Evolutionary conservation across 345 rosid genomes (phyloP).

Genomic region (Raphanus sativus): DNA sequence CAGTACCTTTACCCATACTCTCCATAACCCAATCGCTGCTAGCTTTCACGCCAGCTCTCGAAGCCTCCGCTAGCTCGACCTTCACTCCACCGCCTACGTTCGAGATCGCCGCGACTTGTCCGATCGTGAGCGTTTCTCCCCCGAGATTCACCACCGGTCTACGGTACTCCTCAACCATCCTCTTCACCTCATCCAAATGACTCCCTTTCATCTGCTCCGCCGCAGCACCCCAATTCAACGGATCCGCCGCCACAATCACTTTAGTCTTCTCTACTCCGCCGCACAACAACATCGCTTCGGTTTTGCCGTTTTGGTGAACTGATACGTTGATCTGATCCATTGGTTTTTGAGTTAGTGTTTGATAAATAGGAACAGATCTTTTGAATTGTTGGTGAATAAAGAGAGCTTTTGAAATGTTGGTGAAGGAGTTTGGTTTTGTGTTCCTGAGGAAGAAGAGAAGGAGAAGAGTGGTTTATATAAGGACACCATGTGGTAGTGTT

Average conservation of each 20-base stretch:
- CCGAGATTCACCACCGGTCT: slow-evolving; percentile 61
- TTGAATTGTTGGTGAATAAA: slow-evolving; percentile 5
- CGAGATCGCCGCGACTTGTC: slow-evolving; percentile 69
- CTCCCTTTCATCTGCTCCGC: slow-evolving; percentile 79
- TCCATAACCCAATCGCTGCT: slow-evolving; percentile 84
- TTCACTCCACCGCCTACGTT: slow-evolving; percentile 27
- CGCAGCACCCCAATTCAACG: slow-evolving; percentile 64
- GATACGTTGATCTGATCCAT: slow-evolving; percentile 33
- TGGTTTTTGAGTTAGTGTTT: not conserved
- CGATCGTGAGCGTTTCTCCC: slow-evolving; percentile 74
- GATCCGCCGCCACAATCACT: slow-evolving; percentile 42
- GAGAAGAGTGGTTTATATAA: slow-evolving; percentile 28
- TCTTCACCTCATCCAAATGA: slow-evolving; percentile 75
- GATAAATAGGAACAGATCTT: slow-evolving; percentile 1
- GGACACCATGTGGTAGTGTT: slow-evolving; percentile 13
- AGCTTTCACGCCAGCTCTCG: slow-evolving; percentile 60
- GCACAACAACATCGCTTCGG: slow-evolving; percentile 27
- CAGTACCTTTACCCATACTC: slow-evolving; percentile 65
- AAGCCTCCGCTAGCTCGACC: slow-evolving; percentile 53
- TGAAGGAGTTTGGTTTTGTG: not conserved
- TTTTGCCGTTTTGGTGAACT: slow-evolving; percentile 1
- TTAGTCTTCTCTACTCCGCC: slow-evolving; percentile 16
- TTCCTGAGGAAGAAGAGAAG: slow-evolving; percentile 25
- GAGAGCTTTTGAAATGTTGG: slow-evolving; percentile 17
- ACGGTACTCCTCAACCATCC: slow-evolving; percentile 66